Evolutionary conservation across 768 basidiomycete species (phyloP).

Genomic region (Lactarius psammicola): DNA sequence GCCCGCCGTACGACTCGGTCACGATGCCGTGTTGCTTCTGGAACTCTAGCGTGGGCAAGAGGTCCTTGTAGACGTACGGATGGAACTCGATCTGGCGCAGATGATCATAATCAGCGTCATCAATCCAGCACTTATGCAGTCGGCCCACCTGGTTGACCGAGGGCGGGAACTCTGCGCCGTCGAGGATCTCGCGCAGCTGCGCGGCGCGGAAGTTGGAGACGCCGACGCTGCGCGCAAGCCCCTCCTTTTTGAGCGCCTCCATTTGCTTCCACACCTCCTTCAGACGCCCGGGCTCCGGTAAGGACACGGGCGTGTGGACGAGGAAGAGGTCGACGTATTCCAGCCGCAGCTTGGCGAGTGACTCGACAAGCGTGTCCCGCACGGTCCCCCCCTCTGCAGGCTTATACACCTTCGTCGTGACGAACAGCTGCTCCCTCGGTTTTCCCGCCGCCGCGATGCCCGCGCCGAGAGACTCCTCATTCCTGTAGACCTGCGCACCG

Average conservation of each 20-base stretch:
- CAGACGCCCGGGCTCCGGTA: conserved; percentile 30
- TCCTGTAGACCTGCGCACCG: conserved; percentile 40
- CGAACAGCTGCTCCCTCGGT: conserved; percentile 41
- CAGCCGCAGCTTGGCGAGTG: conserved; percentile 42
- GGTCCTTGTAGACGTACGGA: conserved; percentile 49
- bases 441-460: conserved; percentile 38
- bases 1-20: conserved; percentile 42
- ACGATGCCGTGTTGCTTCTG: conserved; percentile 41
- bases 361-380: conserved; percentile 39
- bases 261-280: conserved; percentile 45
- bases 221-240: conserved; percentile 44
- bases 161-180: conserved; percentile 45
- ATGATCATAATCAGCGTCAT: not conserved
- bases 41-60: conserved; percentile 39
- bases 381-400: conserved; percentile 38
- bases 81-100: conserved; percentile 49
- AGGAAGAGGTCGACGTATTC: conserved; percentile 46
- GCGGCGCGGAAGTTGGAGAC: conserved; percentile 54
- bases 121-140: no score
- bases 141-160: conserved; percentile 51
- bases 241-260: conserved; percentile 44
- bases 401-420: conserved; percentile 43
- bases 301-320: conserved; percentile 41
- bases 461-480: conserved; percentile 40
- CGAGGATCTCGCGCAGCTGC: conserved; percentile 45